Base-by-base conservation (phyloP, 805 yeast genomes). In the Candida railenensis region DNA sequence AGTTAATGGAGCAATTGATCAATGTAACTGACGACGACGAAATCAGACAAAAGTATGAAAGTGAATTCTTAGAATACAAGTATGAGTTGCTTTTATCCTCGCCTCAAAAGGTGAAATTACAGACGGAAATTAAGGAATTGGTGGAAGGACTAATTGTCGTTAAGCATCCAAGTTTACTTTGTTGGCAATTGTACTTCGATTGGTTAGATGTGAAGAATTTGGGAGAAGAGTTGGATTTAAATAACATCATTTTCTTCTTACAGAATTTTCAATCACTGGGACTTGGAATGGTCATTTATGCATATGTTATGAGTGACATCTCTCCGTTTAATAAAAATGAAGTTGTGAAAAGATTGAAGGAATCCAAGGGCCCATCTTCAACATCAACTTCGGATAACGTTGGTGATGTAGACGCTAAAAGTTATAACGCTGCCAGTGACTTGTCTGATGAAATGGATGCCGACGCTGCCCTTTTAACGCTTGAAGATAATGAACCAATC, bases 171-270 rank as follows among this genome's bases (percentile, higher is more conserved):
- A 81, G 82, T 4, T 70, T 78, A 33, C 67, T 77, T 25, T 88
- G 90, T 1, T 91, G 96, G 96, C 72, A 76, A 34, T 57, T 83
- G 9, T 81, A 80, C 56, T 78, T 89, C 47, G 94, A 90, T 52
- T 86, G 92, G 85, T 53, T 69, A 21, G 96, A 90, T 61, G 76
- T 74, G 5, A 59, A 59, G 4, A 65, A 72, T 3, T 60, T 89
- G 3, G 63, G 69, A 8, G 74, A 76, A 2, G 39, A 19, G 21
- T 59, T 86, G 41, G 83, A 83, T 43, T 43, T 48, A 36, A 57
- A 52, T 3, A 59, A 73, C 3, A 52, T 88, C 1, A 53, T 73
- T n/a, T 73, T 66, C 32, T 88, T 80, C 57, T 67, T 87, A 37
- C 66, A 67, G 37, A 61, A 69, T 36, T 89, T 87, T 63, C 82